Base-by-base conservation (phyloP, 176 grass and related monocot species). In the Aegilops umbellulata region DNA sequence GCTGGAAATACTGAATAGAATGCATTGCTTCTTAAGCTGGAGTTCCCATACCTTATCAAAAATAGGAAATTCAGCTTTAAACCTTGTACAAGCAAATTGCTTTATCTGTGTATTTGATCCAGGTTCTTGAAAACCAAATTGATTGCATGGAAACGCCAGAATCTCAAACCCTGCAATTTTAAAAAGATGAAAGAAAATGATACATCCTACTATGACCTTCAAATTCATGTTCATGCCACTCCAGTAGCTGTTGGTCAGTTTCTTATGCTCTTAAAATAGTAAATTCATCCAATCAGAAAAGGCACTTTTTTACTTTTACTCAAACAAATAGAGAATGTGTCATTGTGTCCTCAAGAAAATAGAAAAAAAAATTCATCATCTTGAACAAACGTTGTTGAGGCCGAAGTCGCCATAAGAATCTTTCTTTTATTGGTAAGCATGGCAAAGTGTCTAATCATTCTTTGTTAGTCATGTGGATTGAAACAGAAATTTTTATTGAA, bases 21-120 rank as follows among this genome's bases (percentile, higher is more conserved):
- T 10, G 66, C 4, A 55, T 74, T 42, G 26, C 38, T 81, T 36
- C 53, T 31, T 36, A 70, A 79, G 23, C 6, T 77, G 10, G 20
- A 75, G n/a, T 31, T 86, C 78, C 2, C 19, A 88, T 91, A 96
- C 97, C 97, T 96, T 99, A 83, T 99, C 92, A 76, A 96, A 99
- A 84, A 99, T 99, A 69, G 97, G 97, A 81, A 96, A 99, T 88
- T 96, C 97, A 80, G 97, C 94, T 96, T 99, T 99, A 66, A 94
- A 99, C 81, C 97, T 96, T 80, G 97, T 99, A 80, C 97, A 99
- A 39, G 97, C 97, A 86, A 99, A 99, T 61, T 99, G 92, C 38
- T 99, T 99, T 80, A 99, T 99, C 78, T 99, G 94, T 20, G 90
- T 46, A 77, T 99, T 99, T 38, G 94, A 93, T 83, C 94, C 97